Base-by-base conservation (phyloP, 768 basidiomycete species). In the Hericium erinaceus region DNA sequence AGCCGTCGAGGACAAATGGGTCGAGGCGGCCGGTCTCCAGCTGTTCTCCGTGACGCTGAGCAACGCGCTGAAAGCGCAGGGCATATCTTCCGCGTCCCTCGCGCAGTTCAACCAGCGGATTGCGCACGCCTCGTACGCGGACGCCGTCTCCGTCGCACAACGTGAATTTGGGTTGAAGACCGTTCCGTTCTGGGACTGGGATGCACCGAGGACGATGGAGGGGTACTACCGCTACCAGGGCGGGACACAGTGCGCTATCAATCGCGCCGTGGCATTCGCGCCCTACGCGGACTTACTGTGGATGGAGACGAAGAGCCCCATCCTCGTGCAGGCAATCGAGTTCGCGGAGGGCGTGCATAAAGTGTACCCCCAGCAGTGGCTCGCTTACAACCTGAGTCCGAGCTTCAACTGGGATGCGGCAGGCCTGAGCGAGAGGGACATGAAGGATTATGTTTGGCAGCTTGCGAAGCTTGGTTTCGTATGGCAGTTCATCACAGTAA, bases 231-330 rank as follows among this genome's bases (percentile, higher is more conserved):
- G 95, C 62, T 98, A 95, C 78, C 91, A 95, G 72, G 95, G 95
- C 59, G 95, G 95, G 8, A 98, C 95, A 4, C 85, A 91, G 68
- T 95, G 93, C 67, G 94, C 94, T 10, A 80, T 98, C 66, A 87
- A 90, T 72, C 91, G 95, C 58, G 89, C 89, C 16, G 77, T 94
- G 58, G 93, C 92, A 26, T 98, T 92, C 66, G 93, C 93, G 28
- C 95, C 95, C 3, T 94, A 95, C 71, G 89, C 92, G 53, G 93
- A 95, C 70, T 73, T 91, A 56, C 67, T 95, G 64, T 94, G 92
- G 92, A 95, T 95, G 93, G 92, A 95, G 78, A 99, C 97, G 49
- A 92, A 93, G 77, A 87, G 82, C 64, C 97, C 97, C 13, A 95
- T 98, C 70, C 74, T 95, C 54, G 73, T 83, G 2, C 97, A 99